Conservation (phyloP, 2,329 filamentous ascomycete species). For the Apiospora phragmitis region DNA sequence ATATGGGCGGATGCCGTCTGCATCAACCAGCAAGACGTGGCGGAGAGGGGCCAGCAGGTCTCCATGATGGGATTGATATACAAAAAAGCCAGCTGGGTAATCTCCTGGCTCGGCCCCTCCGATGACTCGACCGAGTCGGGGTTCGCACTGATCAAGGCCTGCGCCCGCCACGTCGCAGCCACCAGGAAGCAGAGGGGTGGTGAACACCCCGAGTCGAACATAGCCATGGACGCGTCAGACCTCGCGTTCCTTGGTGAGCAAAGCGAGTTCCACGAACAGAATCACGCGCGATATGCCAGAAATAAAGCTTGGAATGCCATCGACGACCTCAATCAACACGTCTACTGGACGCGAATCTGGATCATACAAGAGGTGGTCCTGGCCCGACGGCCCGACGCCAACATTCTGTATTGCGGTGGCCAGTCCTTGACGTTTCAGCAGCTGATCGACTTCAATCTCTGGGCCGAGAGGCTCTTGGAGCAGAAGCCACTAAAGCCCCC, state of each 20-base stretch:
- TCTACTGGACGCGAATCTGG: background rate
- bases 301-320: conserved; percentile 10
- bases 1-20: conserved; percentile 19
- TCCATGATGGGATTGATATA: conserved; percentile 15
- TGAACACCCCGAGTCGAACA: background rate
- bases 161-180: background rate
- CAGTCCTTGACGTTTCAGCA: background rate
- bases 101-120: conserved; percentile 6
- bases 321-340: background rate
- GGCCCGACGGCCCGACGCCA: background rate
- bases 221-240: background rate
- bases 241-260: background rate
- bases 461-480: background rate
- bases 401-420: background rate
- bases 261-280: background rate
- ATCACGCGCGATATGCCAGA: background rate
- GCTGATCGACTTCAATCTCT: conserved; percentile 6
- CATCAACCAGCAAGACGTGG: conserved; percentile 13
- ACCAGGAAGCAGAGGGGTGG: background rate
- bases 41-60: conserved; percentile 13
- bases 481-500: background rate
- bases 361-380: background rate
- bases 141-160: background rate
- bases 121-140: background rate
- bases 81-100: background rate